Conservation (phyloP, 345 rosid genomes). For the Eucalyptus dawsonii region DNA sequence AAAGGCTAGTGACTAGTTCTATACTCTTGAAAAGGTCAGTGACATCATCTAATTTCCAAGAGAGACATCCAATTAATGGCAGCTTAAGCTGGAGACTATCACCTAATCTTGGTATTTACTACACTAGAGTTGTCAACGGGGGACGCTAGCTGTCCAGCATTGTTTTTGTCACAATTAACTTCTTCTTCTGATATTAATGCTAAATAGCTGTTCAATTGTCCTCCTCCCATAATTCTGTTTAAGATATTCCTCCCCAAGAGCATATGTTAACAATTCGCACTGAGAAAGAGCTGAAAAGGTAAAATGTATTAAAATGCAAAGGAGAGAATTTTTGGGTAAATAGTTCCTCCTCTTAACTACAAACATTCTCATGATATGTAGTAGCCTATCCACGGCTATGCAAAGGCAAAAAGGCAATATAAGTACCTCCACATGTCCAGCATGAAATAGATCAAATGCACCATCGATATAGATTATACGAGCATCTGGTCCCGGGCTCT, state of each 20-base stretch:
- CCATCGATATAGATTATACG: constrained; percentile 67
- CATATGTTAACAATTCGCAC: background rate
- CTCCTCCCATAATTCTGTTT: background rate
- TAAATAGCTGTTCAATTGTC: background rate
- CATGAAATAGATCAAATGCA: constrained; percentile 80
- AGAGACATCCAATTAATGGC: background rate
- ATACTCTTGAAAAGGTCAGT: background rate
- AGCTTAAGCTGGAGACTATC: background rate
- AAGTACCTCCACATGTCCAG: constrained; percentile 75
- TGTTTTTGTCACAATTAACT: background rate
- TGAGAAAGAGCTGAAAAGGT: background rate
- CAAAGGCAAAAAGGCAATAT: background rate
- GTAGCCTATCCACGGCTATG: background rate
- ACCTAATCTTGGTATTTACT: background rate
- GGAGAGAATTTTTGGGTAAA: background rate
- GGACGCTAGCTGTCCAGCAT: background rate
- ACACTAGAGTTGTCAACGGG: background rate
- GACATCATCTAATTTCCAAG: background rate
- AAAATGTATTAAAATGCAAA: background rate
- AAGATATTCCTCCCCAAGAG: background rate
- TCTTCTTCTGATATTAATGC: background rate
- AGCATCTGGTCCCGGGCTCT: constrained; percentile 67
- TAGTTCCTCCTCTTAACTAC: background rate
- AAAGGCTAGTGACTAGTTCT: background rate
- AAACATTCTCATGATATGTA: background rate